Base-by-base conservation (phyloP, 73 alveolate species). In the Halteria grandinella region DNA sequence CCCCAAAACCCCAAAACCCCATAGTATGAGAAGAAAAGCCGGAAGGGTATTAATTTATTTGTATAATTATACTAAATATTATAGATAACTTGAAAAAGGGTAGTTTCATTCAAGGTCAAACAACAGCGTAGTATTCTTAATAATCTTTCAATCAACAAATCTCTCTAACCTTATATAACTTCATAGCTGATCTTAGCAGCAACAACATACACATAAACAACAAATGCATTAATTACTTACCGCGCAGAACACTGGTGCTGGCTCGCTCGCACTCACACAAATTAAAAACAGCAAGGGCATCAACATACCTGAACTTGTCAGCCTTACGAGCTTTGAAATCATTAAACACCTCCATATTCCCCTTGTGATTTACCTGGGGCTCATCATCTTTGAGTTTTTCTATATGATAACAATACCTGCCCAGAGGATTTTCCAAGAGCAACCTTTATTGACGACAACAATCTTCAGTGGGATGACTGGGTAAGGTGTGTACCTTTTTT, bases 141-240 rank as follows among this genome's bases (percentile, higher is more conserved):
- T n/a, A n/a, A n/a, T n/a, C n/a, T n/a, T n/a, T n/a, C n/a, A n/a
- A n/a, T n/a, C n/a, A n/a, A n/a, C n/a, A n/a, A n/a, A n/a, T n/a
- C n/a, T n/a, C n/a, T n/a, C n/a, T n/a, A n/a, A n/a, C n/a, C n/a
- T n/a, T n/a, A n/a, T n/a, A n/a, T n/a, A n/a, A n/a, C n/a, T n/a
- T n/a, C n/a, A n/a, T n/a, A n/a, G n/a, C n/a, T n/a, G n/a, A n/a
- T n/a, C n/a, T n/a, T n/a, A n/a, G n/a, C n/a, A n/a, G n/a, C n/a
- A n/a, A n/a, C n/a, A n/a, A n/a, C n/a, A n/a, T n/a, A n/a, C n/a
- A n/a, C n/a, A 49, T 49, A 54, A 54, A 14, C 27, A 8, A 10
- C 43, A 66, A 66, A 66, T 66, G 80, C 80, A 66, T 32, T 66
- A 66, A 57, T 29, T 66, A 23, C 63, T 66, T 41, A 32, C 63